Conservation (phyloP, 1,284 basidiomycete genomes). For the Moesziomyces sp. region DNA sequence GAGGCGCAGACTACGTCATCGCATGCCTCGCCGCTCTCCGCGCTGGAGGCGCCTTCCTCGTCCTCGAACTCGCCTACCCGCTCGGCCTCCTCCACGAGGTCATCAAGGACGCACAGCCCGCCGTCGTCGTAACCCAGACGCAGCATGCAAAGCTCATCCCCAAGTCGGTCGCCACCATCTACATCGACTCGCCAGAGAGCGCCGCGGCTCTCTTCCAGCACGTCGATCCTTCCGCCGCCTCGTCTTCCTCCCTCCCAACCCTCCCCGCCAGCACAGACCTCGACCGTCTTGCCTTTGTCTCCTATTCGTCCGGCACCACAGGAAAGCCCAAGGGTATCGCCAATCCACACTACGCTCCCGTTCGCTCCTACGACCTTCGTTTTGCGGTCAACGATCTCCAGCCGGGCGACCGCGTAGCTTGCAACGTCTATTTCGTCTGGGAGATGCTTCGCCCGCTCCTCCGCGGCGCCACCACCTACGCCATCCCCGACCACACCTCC, state of each 20-base stretch:
- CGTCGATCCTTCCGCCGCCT: constrained; percentile 1
- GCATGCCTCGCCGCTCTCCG: constrained; percentile 64
- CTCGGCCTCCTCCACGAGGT: constrained; percentile 60
- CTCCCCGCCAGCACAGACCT: constrained; percentile 53
- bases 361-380: constrained; percentile 63
- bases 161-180: constrained; percentile 27
- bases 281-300: constrained; percentile 65
- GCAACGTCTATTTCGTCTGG: constrained; percentile 68
- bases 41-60: constrained; percentile 66
- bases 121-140: constrained; percentile 61
- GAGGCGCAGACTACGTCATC: constrained; percentile 65
- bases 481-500: constrained; percentile 61
- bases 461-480: constrained; percentile 63
- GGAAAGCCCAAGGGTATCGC: constrained; percentile 67
- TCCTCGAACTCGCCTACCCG: constrained; percentile 67
- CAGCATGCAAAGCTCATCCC: constrained; percentile 53
- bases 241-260: constrained; percentile 16
- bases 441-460: constrained; percentile 66
- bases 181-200: constrained; percentile 28
- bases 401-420: constrained; percentile 63
- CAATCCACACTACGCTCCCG: constrained; percentile 64
- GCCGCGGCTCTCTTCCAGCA: constrained; percentile 14
- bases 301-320: constrained; percentile 67
- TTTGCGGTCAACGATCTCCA: constrained; percentile 59
- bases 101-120: constrained; percentile 63